phyloP scores from a whole-genome alignment of 768 basidiomycete species.

The Exidia glandulosa region DNA sequence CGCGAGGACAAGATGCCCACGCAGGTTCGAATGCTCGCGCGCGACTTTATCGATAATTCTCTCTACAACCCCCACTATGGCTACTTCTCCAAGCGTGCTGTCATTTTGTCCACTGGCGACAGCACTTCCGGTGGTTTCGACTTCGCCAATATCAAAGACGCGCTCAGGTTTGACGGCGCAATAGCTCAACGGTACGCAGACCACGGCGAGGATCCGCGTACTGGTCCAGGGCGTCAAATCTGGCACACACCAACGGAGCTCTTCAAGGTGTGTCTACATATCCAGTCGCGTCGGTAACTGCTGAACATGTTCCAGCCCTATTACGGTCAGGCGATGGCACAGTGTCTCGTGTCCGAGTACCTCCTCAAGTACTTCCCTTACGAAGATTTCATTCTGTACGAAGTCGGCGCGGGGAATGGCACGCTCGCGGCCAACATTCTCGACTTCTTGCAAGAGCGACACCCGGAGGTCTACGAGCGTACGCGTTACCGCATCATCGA shows the following conservation, averaged over 20 bases:
- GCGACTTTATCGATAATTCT: conserved; percentile 95
- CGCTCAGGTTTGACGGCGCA: conserved; percentile 67
- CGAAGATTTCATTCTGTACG: conserved; percentile 91
- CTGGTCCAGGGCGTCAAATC: conserved; percentile 72
- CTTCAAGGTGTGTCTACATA: conserved; percentile 63
- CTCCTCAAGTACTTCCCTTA: conserved; percentile 93
- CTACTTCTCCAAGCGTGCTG: conserved; percentile 89
- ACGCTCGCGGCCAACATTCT: conserved; percentile 86
- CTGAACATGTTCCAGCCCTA: conserved; percentile 53
- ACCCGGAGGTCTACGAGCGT: conserved; percentile 80
- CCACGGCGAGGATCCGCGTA: conserved; percentile 47
- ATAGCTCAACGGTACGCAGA: conserved; percentile 67
- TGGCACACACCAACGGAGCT: conserved; percentile 99
- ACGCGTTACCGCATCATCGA: conserved; percentile 93
- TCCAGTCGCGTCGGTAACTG: not conserved
- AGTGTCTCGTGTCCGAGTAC: conserved; percentile 84
- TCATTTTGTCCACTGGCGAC: conserved; percentile 66
- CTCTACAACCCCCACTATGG: conserved; percentile 97
- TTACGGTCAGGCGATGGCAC: conserved; percentile 85
- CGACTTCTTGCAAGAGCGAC: conserved; percentile 66
- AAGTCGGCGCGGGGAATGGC: conserved; percentile 96
- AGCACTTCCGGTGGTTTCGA: conserved; percentile 36
- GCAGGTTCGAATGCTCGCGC: conserved; percentile 83
- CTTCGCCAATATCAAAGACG: conserved; percentile 55
- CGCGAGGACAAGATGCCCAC: conserved; percentile 48